phyloP scores from a whole-genome alignment of 2,329 filamentous ascomycete species.

The Hypoxylon sp. region DNA sequence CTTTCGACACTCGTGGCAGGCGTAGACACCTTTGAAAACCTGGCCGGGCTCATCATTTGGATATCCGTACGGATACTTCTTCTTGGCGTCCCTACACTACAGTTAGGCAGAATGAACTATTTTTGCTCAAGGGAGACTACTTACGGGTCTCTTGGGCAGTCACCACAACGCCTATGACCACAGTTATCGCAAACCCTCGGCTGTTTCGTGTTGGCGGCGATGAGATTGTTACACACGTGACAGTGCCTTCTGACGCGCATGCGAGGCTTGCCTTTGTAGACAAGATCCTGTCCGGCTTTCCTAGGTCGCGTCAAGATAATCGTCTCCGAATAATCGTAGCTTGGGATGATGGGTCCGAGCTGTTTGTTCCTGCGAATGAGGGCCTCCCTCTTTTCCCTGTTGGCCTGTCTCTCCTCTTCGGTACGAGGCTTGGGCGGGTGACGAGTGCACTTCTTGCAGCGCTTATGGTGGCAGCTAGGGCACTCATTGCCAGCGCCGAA shows the following conservation, averaged over 20 bases:
- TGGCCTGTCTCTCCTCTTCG: conserved; percentile 66
- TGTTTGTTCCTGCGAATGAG: conserved; percentile 68
- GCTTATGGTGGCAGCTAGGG: conserved; percentile 79
- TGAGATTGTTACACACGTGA: conserved; percentile 77
- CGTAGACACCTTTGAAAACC: conserved; percentile 65
- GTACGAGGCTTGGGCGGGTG: conserved; percentile 73
- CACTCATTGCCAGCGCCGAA: conserved; percentile 82
- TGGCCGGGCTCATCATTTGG: conserved; percentile 72
- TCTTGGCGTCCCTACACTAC: conserved; percentile 69
- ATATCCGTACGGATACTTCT: conserved; percentile 77
- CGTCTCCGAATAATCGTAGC: conserved; percentile 64
- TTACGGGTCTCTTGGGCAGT: conserved; percentile 84
- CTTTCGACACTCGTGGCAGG: conserved; percentile 73
- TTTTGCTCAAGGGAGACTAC: conserved; percentile 53
- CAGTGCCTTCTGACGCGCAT: conserved; percentile 82
- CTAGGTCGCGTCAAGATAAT: conserved; percentile 72
- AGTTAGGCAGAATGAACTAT: conserved; percentile 5
- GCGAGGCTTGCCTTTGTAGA: conserved; percentile 74
- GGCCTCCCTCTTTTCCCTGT: conserved; percentile 64
- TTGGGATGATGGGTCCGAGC: conserved; percentile 65
- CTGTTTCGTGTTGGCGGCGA: conserved; percentile 66
- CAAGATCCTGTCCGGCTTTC: conserved; percentile 75
- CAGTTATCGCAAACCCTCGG: conserved; percentile 72
- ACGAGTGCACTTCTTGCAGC: conserved; percentile 84
- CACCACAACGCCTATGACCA: conserved; percentile 79